Percentiles rank a stretch among this genome's conserved stretches.
Conservation (phyloP, 2,329 filamentous ascomycete genomes). For the Alternaria hordeiaustralica region DNA sequence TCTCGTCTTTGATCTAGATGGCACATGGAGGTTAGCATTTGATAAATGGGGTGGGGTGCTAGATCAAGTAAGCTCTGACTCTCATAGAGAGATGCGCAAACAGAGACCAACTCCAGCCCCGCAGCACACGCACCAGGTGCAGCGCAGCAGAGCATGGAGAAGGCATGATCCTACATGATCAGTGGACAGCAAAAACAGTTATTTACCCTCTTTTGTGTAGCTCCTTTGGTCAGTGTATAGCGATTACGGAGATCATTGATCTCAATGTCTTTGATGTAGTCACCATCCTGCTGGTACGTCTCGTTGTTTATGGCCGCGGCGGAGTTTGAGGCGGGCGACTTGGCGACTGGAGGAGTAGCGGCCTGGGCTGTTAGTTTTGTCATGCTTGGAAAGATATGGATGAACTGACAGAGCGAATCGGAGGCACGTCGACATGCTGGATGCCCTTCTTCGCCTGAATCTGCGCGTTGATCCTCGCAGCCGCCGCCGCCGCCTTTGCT, state of each 20-base stretch:
- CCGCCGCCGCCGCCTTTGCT: constrained; percentile 82
- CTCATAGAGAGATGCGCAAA: constrained; percentile 46
- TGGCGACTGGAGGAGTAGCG: constrained; percentile 58
- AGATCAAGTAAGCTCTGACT: constrained; percentile 57
- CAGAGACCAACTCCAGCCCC: constrained; percentile 32
- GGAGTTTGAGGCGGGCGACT: constrained; percentile 60
- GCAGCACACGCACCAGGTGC: constrained; percentile 62
- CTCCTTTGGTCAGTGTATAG: constrained; percentile 95
- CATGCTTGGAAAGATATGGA: not conserved
- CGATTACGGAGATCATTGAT: constrained; percentile 97
- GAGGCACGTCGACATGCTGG: constrained; percentile 87
- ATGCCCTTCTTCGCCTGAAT: constrained; percentile 75
- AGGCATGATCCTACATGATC: constrained; percentile 62
- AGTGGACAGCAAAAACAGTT: constrained; percentile 74
- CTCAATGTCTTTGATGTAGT: constrained; percentile 98
- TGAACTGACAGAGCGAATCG: constrained; percentile 67
- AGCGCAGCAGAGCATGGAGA: constrained; percentile 33
- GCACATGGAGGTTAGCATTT: constrained; percentile 93
- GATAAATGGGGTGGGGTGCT: constrained; percentile 67
- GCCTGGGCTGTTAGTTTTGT: constrained; percentile 41
- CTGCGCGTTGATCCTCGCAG: constrained; percentile 57
- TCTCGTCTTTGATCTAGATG: constrained; percentile 99
- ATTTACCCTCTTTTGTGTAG: constrained; percentile 99
- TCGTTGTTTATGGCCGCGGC: constrained; percentile 68
- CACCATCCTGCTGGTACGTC: constrained; percentile 93